phyloP scores from a whole-genome alignment of 495 filamentous ascomycete genomes.

The Hypoxylon fuscum region DNA sequence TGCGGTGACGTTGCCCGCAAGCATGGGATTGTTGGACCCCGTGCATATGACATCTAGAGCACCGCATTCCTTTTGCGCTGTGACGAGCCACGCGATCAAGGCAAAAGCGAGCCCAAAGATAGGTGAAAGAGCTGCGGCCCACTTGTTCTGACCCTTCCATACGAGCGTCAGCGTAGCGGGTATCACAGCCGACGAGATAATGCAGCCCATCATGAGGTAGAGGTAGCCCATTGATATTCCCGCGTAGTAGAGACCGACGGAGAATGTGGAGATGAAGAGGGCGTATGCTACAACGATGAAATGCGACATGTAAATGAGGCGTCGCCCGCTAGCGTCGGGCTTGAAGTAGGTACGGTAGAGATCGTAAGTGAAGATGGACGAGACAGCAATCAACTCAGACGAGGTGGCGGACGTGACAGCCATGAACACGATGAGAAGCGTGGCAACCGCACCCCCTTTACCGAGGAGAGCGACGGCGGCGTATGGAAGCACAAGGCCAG shows the following conservation, averaged over 20 bases:
- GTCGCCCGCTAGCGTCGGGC: constrained; percentile 72
- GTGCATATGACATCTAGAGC: constrained; percentile 77
- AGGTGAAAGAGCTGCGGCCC: constrained; percentile 78
- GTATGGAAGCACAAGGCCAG: constrained; percentile 88
- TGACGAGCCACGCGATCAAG: constrained; percentile 90
- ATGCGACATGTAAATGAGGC: constrained; percentile 88
- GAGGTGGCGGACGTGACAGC: constrained; percentile 92
- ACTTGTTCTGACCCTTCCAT: constrained; percentile 86
- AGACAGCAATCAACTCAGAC: constrained; percentile 90
- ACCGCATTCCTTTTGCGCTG: constrained; percentile 80
- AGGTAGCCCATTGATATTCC: constrained; percentile 68
- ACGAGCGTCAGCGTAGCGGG: constrained; percentile 82
- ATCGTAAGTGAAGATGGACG: constrained; percentile 93
- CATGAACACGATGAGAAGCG: constrained; percentile 92
- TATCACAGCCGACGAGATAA: constrained; percentile 86
- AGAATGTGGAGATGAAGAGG: constrained; percentile 84
- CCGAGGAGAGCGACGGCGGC: constrained; percentile 91
- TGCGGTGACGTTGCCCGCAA: constrained; percentile 82
- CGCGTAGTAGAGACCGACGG: constrained; percentile 78
- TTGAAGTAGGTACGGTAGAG: constrained; percentile 79
- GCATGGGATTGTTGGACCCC: constrained; percentile 86
- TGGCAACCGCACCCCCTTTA: constrained; percentile 84
- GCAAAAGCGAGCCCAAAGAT: constrained; percentile 79
- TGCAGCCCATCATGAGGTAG: constrained; percentile 88
- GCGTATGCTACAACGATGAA: constrained; percentile 78